Base-by-base conservation (phyloP, 306 rosid genomes). In the Begonia fuchsioides region DNA sequence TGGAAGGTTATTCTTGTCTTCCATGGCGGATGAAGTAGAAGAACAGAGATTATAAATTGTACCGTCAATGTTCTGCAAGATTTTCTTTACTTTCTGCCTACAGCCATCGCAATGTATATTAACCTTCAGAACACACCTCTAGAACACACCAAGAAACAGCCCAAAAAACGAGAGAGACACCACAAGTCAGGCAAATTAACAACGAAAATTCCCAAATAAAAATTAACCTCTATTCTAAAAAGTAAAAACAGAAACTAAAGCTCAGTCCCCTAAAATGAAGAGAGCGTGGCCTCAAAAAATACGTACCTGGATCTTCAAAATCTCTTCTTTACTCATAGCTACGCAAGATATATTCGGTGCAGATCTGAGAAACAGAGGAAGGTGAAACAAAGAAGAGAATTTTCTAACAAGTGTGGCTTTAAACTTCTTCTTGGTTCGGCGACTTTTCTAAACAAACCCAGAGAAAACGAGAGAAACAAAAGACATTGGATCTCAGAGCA, bases 31-130 rank as follows among this genome's bases (percentile, higher is more conserved):
- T 11, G 17, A 17, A 38, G 13, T 16, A 13, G 7, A 38, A 14
- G 9, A 3, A 39, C 7, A 26, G 8, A 47, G 7, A 39, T 17
- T 12, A n/a, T n/a, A 10, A 18, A 16, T 40, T 1, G 50, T 71
- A 85, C 98, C 98, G 32, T 92, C 98, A 47, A 92, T 92, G 72
- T 76, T 79, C 72, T 86, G 87, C 70, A 92, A 40, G 73, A 79
- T 86, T 79, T 85, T 92, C 94, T 82, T 92, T 20, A 92, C 98
- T 65, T 92, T 85, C 0, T 77, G 85, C 63, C 79, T 92, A 58
- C 98, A 92, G 14, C 98, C 98, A 47, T 85, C 98, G 47, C 98
- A 92, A 73, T 92, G 98, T 11, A 92, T 82, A 68, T 92, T 92
- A 68, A 92, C 98, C 66, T 82, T 85, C 50, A 92, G 92, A 58